phyloP scores from a whole-genome alignment of 768 basidiomycete species.

The Leccinum subgranulosum region DNA sequence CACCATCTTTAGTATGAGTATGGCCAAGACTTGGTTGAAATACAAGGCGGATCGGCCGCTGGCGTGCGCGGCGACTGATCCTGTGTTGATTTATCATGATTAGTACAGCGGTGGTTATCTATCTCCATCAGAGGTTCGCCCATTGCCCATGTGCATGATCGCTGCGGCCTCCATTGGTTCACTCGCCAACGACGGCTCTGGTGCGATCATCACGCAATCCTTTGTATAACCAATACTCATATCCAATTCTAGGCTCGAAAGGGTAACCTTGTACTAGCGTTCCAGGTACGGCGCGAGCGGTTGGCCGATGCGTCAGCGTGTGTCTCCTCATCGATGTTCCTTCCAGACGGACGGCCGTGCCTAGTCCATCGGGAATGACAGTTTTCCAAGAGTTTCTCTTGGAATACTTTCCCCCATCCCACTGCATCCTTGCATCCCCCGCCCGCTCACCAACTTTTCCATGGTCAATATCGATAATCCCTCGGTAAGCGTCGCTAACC shows the following conservation, averaged over 20 bases:
- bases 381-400: too few relatives aligned
- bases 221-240: constrained; percentile 1
- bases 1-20: neutral
- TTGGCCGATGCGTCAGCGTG: neutral
- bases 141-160: constrained; percentile 1
- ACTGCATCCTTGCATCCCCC: neutral
- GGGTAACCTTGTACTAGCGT: neutral
- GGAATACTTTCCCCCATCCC: neutral
- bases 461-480: neutral
- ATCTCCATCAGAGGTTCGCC: constrained; percentile 1
- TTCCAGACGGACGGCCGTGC: neutral
- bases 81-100: neutral
- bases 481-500: neutral
- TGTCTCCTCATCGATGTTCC: neutral
- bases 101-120: constrained; percentile 1
- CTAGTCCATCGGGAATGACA: neutral
- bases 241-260: neutral
- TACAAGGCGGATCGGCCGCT: neutral
- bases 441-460: neutral
- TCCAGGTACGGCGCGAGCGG: neutral
- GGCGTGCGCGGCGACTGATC: neutral
- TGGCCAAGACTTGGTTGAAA: neutral
- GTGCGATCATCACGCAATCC: constrained; percentile 10
- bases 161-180: neutral
- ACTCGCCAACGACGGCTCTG: neutral